These are phyloP conservation scores for Tylopilus sp. DNA, from an alignment of 768 basidiomycete genomes.

Conservation along the genomic window DNA sequence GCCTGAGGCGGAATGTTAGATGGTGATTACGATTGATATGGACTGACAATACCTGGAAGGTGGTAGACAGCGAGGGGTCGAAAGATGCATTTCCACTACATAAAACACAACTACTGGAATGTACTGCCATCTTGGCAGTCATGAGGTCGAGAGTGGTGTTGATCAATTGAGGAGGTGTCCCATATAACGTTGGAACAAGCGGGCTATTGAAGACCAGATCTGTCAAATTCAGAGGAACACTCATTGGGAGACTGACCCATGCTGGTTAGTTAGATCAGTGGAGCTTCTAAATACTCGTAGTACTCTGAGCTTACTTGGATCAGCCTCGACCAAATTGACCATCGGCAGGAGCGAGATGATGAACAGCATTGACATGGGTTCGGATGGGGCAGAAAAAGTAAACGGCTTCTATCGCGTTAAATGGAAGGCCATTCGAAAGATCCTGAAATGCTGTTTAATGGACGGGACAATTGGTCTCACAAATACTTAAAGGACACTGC, in stretches of 20 bases:
- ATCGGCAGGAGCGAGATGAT: background rate
- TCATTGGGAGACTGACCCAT: constrained; percentile 18
- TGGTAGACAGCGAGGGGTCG: constrained; percentile 11
- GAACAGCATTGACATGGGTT: background rate
- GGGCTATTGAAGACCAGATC: constrained; percentile 14
- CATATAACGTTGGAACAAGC: constrained; percentile 16
- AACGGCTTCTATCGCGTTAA: too few species aligned
- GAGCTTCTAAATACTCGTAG: background rate
- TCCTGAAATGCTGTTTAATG: too few species aligned
- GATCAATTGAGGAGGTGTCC: constrained; percentile 16
- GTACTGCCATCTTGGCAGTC: constrained; percentile 17
- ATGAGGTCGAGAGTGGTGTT: constrained; percentile 17
- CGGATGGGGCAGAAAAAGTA: background rate
- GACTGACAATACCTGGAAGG: constrained; percentile 12
- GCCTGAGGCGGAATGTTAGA: background rate
- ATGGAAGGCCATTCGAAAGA: too few species aligned
- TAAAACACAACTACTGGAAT: constrained; percentile 20
- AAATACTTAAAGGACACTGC: too few species aligned
- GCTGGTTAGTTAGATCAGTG: constrained; percentile 3
- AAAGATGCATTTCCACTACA: constrained; percentile 19
- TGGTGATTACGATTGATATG: background rate
- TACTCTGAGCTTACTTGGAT: background rate
- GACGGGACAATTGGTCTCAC: too few species aligned
- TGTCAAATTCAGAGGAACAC: constrained; percentile 9
- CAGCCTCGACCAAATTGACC: background rate